phyloP scores from a whole-genome alignment of 345 rosid genomes.

The Ceriops tagal region DNA sequence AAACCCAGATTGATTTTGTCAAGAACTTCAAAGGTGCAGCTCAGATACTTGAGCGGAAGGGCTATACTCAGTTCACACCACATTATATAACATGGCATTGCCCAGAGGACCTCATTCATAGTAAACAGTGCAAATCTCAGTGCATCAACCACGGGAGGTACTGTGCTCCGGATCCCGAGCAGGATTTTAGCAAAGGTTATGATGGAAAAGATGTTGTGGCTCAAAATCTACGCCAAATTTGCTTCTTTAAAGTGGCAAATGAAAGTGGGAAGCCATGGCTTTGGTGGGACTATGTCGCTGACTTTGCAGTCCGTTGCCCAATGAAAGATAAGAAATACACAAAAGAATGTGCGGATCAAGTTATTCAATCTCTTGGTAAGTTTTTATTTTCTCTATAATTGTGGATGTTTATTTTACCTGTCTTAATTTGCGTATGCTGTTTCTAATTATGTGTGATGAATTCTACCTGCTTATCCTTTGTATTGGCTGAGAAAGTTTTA shows the following conservation, averaged over 20 bases:
- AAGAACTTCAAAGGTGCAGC: conserved; percentile 64
- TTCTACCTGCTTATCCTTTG: no score
- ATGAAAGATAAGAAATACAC: conserved; percentile 56
- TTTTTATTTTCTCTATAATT: background rate
- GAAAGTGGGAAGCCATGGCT: conserved; percentile 63
- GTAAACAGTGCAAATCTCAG: conserved; percentile 59
- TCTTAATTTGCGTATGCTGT: background rate
- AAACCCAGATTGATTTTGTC: conserved; percentile 54
- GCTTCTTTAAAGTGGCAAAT: conserved; percentile 53
- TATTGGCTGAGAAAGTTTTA: no score
- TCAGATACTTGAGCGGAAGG: conserved; percentile 60
- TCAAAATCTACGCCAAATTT: conserved; percentile 61
- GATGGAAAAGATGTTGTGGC: conserved; percentile 61
- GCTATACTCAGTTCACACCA: conserved; percentile 61
- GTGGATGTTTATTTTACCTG: background rate
- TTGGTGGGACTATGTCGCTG: conserved; percentile 78
- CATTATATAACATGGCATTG: conserved; percentile 67
- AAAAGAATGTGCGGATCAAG: conserved; percentile 57
- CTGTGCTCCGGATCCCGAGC: conserved; percentile 73
- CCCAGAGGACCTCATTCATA: conserved; percentile 40
- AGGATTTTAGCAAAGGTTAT: conserved; percentile 56
- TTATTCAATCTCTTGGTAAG: conserved; percentile 58
- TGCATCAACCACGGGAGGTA: conserved; percentile 68
- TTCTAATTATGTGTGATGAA: no score
- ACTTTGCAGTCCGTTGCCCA: conserved; percentile 63